phyloP scores from a whole-genome alignment of 306 rosid species.

The Cucumis melo region DNA sequence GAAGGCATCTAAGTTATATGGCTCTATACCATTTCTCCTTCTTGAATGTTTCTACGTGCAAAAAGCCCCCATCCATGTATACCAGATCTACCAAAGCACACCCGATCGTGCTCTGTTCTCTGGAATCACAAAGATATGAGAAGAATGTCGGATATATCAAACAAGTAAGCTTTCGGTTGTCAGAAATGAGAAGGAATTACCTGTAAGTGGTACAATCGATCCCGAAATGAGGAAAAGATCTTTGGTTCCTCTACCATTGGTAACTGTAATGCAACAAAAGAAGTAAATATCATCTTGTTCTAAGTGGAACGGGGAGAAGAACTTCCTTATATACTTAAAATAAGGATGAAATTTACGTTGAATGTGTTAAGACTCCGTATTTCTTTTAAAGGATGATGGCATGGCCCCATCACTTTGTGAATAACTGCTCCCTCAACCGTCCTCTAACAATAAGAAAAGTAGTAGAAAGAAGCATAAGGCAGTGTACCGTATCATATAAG shows the following conservation, averaged over 20 bases:
- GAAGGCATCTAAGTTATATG: background rate
- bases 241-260: conserved; percentile 55
- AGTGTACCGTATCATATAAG: background rate
- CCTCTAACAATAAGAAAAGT: conserved; percentile 41
- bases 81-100: conserved; percentile 98
- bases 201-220: conserved; percentile 82
- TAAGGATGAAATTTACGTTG: conserved; percentile 38
- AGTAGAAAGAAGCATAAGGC: conserved; percentile 10
- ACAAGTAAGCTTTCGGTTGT: conserved; percentile 3
- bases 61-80: conserved; percentile 99
- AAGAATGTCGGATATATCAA: conserved; percentile 22
- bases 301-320: background rate
- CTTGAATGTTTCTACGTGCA: conserved; percentile 85
- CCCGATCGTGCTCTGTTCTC: conserved; percentile 86
- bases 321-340: background rate
- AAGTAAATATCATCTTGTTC: conserved; percentile 3
- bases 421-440: conserved; percentile 54
- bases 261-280: conserved; percentile 22
- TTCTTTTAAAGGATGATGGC: conserved; percentile 57
- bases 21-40: conserved; percentile 88
- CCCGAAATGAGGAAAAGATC: conserved; percentile 81
- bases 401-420: conserved; percentile 59
- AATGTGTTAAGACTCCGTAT: conserved; percentile 45
- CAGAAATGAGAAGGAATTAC: conserved; percentile 26
- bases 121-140: conserved; percentile 24